These are phyloP conservation scores for Chaetomidium leptoderma DNA, from an alignment of 495 filamentous ascomycete genomes.

Conservation along the genomic window DNA sequence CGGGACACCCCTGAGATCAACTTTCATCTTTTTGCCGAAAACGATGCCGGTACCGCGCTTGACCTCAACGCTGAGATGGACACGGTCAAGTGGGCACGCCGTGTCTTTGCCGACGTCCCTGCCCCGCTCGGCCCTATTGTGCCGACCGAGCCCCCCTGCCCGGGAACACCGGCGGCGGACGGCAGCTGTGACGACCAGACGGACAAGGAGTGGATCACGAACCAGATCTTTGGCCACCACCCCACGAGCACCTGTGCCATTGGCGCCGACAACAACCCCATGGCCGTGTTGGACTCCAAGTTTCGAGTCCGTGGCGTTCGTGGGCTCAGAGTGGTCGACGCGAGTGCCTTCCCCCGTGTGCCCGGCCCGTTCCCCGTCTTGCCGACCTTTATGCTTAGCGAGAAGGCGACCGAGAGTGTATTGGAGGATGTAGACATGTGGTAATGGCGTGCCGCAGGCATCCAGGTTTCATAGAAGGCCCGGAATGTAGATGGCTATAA, in stretches of 20 bases:
- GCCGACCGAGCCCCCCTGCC: slow-evolving; percentile 44
- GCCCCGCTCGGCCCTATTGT: slow-evolving; percentile 38
- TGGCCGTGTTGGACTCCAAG: slow-evolving; percentile 37
- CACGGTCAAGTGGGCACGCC: slow-evolving; percentile 53
- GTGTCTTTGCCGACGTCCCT: slow-evolving; percentile 15
- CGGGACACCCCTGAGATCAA: slow-evolving; percentile 42
- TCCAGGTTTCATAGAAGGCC: no score
- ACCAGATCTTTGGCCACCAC: slow-evolving; percentile 40
- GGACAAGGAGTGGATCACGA: slow-evolving; percentile 30
- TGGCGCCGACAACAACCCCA: slow-evolving; percentile 34
- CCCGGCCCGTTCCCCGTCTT: slow-evolving; percentile 46
- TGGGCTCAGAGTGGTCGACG: slow-evolving; percentile 45
- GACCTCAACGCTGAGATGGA: slow-evolving; percentile 50
- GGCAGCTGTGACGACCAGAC: slow-evolving; percentile 12
- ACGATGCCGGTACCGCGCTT: slow-evolving; percentile 17
- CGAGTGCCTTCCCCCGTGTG: slow-evolving; percentile 36
- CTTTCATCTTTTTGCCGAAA: slow-evolving; percentile 44
- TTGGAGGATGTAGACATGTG: slow-evolving; percentile 9
- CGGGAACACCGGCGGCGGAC: slow-evolving; percentile 43
- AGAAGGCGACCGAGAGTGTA: slow-evolving; percentile 54
- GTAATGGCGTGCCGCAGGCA: neutral
- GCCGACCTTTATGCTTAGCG: slow-evolving; percentile 51
- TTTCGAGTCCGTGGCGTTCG: slow-evolving; percentile 36
- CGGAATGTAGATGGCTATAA: no score
- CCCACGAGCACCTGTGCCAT: slow-evolving; percentile 35